These are phyloP conservation scores for Dryas integrifolia DNA, from an alignment of 331 rosid genomes.

Conservation along the genomic window DNA sequence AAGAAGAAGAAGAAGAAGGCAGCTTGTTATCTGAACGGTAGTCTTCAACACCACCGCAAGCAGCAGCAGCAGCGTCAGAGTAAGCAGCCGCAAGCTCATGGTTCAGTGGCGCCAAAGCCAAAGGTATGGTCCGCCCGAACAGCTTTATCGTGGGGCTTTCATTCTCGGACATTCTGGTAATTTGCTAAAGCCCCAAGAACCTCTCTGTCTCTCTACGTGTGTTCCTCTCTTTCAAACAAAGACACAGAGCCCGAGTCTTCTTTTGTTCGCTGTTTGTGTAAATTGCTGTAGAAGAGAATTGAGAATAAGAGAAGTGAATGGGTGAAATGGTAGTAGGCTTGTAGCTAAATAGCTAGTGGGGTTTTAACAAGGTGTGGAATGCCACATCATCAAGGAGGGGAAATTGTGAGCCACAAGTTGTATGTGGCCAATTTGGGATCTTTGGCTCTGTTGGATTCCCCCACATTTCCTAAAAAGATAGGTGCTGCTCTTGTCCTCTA, in stretches of 20 bases:
- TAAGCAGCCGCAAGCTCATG: conserved; percentile 7
- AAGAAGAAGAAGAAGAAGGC: conserved; percentile 35
- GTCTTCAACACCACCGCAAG: conserved; percentile 12
- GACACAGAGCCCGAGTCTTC: background rate
- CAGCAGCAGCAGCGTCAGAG: background rate
- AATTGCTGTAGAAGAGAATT: background rate
- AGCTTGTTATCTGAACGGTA: conserved; percentile 32
- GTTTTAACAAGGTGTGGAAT: conserved; percentile 33
- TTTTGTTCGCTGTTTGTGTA: background rate
- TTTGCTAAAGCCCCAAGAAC: background rate
- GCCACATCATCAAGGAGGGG: conserved; percentile 51
- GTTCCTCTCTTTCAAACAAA: background rate
- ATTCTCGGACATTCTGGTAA: conserved; percentile 49
- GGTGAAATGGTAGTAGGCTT: background rate
- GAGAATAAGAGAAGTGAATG: background rate
- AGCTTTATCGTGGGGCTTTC: conserved; percentile 62
- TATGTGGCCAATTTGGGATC: conserved; percentile 54
- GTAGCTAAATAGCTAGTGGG: background rate
- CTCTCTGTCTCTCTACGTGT: conserved; percentile 13
- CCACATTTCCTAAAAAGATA: conserved; percentile 48
- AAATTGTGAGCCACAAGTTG: conserved; percentile 78
- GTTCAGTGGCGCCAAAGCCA: conserved; percentile 33
- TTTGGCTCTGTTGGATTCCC: conserved; percentile 62
- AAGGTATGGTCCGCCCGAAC: conserved; percentile 67
- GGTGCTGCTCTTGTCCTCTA: conserved; percentile 44